Conservation (phyloP, 2,329 filamentous ascomycete species). For the Microsporum canis region DNA sequence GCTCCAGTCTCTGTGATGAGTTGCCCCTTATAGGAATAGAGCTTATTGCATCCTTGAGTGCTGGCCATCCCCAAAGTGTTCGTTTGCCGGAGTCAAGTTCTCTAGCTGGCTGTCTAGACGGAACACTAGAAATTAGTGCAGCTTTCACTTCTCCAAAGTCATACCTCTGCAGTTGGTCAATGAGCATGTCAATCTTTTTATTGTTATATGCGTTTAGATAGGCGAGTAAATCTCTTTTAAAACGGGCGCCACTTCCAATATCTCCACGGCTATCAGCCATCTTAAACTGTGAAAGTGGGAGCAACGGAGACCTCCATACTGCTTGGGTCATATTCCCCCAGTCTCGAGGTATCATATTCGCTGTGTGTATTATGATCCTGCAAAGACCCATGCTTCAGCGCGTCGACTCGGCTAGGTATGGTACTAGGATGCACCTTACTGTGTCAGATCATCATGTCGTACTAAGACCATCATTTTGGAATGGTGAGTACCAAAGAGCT, state of each 20-base stretch:
- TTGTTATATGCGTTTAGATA: conserved; percentile 62
- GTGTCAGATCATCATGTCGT: conserved; percentile 61
- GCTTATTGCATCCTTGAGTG: conserved; percentile 49
- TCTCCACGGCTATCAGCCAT: not conserved
- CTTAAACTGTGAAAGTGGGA: conserved; percentile 40
- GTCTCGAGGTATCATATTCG: conserved; percentile 80
- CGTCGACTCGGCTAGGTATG: not conserved
- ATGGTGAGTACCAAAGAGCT: conserved; percentile 76
- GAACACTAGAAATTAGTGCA: conserved; percentile 66
- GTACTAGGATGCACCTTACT: conserved; percentile 32
- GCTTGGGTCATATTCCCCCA: conserved; percentile 84
- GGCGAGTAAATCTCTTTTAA: conserved; percentile 62
- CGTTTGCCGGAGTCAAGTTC: conserved; percentile 32
- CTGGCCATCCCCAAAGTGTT: conserved; percentile 67
- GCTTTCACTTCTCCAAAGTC: conserved; percentile 61
- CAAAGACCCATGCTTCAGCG: not conserved
- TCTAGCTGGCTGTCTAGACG: conserved; percentile 50
- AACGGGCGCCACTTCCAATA: conserved; percentile 54
- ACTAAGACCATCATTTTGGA: conserved; percentile 81
- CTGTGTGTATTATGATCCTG: conserved; percentile 68
- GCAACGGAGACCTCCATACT: conserved; percentile 62
- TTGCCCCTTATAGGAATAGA: conserved; percentile 39
- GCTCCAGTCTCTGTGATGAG: conserved; percentile 15
- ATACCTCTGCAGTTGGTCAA: conserved; percentile 47
- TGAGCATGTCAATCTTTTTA: conserved; percentile 43